Base-by-base conservation (phyloP, 352 stramenopile species). In the Heterotrichella gracilis region DNA sequence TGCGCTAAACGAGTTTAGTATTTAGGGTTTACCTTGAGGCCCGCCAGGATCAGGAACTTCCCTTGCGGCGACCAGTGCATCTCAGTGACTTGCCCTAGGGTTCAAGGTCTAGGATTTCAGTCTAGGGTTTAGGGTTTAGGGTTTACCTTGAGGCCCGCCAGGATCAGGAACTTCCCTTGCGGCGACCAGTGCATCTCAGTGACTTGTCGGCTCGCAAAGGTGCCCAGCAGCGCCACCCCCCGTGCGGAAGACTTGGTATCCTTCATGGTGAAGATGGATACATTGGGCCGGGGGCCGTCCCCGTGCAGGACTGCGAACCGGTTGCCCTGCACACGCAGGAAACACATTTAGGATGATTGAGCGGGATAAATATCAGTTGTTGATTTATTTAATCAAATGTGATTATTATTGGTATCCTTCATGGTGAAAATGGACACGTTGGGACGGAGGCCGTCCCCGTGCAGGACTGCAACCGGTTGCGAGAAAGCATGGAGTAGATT, bases 181-280 rank as follows among this genome's bases (percentile, higher is more conserved):
- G 92, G 92, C 74, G 87, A 96, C 91, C 90, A 98, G 76, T 95
- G 94, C 68, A 97, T 66, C 68, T 87, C 82, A 75, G 90, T 96
- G 76, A 88, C 94, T 39, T 87, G 81, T 78, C 93, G 92, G 72
- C 92, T 86, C 71, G 84, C 81, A 9, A 97, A 76, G 40, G 87
- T 95, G 75, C 94, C 91, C 53, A 96, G 72, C 63, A 89, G 80
- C 71, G 89, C 92, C 66, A 96, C 79, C 75, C 96, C 88, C 74
- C 83, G 83, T 32, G 75, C 75, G 23, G 39, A n/a, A n/a, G n/a
- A 76, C 67, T 84, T 9, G 25, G 39, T 1, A 24, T 3, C 3
- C 21, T 24, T 91, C 79, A 90, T 88, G 75, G 94, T 87, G 78
- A 96, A 97, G 76, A 97, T 96, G 24, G 87, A 93, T 22, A 97